Percentiles rank a stretch among this genome's conserved stretches.
phyloP scores from a whole-genome alignment of 208 protist genomes.

The Blastocrithidia nonstop region DNA sequence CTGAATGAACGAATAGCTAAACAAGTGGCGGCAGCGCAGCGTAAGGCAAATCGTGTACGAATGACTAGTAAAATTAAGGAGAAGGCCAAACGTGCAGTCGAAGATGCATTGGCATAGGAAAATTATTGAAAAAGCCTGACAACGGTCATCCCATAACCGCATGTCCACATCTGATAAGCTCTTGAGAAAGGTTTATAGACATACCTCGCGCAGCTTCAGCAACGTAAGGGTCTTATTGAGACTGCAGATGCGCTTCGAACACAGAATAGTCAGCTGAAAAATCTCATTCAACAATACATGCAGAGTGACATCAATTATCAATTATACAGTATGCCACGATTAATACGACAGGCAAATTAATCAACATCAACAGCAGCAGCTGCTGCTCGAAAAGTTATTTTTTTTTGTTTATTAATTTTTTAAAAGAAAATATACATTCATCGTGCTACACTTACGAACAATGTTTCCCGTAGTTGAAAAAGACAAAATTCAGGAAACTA shows the following conservation, averaged over 20 bases:
- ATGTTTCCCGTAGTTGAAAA: too few species aligned
- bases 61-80: conserved; percentile 10
- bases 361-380: neutral
- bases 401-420: conserved; percentile 9
- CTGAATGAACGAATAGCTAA: conserved; percentile 44
- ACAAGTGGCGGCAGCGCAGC: neutral
- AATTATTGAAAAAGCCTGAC: conserved; percentile 81
- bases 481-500: too few species aligned
- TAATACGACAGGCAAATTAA: conserved; percentile 14
- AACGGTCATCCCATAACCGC: conserved; percentile 55
- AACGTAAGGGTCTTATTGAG: conserved; percentile 72
- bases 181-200: conserved; percentile 79
- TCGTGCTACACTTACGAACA: neutral
- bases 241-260: conserved; percentile 73
- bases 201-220: conserved; percentile 82
- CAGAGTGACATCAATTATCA: conserved; percentile 85
- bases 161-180: conserved; percentile 72
- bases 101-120: conserved; percentile 33
- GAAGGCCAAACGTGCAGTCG: conserved; percentile 8
- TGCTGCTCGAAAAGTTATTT: neutral
- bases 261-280: conserved; percentile 88
- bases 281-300: conserved; percentile 86
- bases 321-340: conserved; percentile 63
- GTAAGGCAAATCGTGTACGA: neutral
- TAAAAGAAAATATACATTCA: conserved; percentile 2